phyloP scores from a whole-genome alignment of 2,329 filamentous ascomycete genomes.

The Colletotrichum graminicola region DNA sequence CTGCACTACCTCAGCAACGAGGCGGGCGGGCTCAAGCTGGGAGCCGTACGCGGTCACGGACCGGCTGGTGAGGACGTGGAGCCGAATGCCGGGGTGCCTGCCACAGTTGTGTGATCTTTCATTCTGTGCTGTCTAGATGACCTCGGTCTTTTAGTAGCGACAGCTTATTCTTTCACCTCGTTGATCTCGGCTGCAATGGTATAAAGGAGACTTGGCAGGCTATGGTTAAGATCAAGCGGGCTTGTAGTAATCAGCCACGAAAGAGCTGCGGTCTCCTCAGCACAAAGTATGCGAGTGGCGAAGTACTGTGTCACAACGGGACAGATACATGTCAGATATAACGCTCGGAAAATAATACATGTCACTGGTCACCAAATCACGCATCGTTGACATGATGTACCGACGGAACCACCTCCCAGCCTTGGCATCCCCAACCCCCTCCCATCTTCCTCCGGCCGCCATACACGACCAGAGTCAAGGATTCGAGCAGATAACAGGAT shows the following conservation, averaged over 20 bases:
- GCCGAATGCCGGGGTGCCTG: too few species aligned
- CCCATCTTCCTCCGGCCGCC: conserved; percentile 37
- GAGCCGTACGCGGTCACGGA: too few species aligned
- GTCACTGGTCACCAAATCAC: background rate
- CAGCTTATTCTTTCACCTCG: too few species aligned
- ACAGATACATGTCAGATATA: too few species aligned
- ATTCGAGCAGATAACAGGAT: conserved; percentile 54
- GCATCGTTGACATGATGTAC: conserved; percentile 52
- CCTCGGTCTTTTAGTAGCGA: too few species aligned
- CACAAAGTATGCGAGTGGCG: background rate
- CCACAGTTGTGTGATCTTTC: too few species aligned
- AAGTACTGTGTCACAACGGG: background rate
- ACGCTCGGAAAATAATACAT: background rate
- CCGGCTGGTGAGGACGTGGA: conserved; percentile 47
- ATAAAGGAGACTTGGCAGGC: too few species aligned
- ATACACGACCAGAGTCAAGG: conserved; percentile 40
- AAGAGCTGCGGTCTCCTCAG: background rate
- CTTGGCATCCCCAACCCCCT: conserved; percentile 48
- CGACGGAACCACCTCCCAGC: conserved; percentile 56
- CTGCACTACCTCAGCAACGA: too few species aligned
- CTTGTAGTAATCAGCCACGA: background rate
- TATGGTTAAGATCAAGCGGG: too few species aligned
- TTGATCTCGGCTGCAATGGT: too few species aligned
- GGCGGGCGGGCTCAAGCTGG: too few species aligned
- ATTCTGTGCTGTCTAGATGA: background rate